These are phyloP conservation scores for Pseudopithomyces chartarum DNA, from an alignment of 2,329 filamentous ascomycete genomes.

Conservation along the genomic window DNA sequence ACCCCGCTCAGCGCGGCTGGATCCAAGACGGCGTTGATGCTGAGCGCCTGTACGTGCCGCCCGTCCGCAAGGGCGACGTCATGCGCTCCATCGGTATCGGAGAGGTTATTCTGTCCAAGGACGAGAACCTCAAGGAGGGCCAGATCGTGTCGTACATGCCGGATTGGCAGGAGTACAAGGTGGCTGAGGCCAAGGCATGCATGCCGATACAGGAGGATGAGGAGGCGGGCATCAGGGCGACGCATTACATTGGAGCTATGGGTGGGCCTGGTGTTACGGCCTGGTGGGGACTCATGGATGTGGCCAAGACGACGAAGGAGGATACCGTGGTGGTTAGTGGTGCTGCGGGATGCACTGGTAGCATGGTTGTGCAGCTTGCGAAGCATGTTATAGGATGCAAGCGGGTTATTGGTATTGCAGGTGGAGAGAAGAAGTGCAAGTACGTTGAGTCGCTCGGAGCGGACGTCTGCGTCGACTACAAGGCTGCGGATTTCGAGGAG, in stretches of 20 bases:
- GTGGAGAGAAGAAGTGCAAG: constrained; percentile 57
- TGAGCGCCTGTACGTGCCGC: constrained; percentile 53
- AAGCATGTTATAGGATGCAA: constrained; percentile 55
- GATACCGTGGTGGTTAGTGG: constrained; percentile 78
- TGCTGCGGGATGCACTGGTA: constrained; percentile 78
- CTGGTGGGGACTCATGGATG: constrained; percentile 73
- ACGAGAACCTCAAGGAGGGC: constrained; percentile 58
- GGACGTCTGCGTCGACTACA: constrained; percentile 62
- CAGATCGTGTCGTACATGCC: constrained; percentile 58
- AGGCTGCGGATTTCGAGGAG: constrained; percentile 51
- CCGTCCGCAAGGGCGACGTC: constrained; percentile 51
- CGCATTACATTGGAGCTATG: constrained; percentile 55
- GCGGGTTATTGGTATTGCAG: constrained; percentile 59
- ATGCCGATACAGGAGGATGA: constrained; percentile 37
- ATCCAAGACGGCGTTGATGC: constrained; percentile 49
- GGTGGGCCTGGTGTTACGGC: constrained; percentile 67
- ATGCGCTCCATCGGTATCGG: constrained; percentile 69
- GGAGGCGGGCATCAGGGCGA: constrained; percentile 44
- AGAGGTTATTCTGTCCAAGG: constrained; percentile 65
- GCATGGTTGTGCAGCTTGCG: constrained; percentile 66
- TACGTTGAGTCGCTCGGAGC: constrained; percentile 58
- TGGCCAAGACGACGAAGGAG: constrained; percentile 67
- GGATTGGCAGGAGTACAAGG: constrained; percentile 71
- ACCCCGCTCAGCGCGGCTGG: constrained; percentile 59
- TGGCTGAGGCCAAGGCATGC: constrained; percentile 49